phyloP scores from a whole-genome alignment of 176 grass and related monocot genomes.

The Pontederia crassipes region DNA sequence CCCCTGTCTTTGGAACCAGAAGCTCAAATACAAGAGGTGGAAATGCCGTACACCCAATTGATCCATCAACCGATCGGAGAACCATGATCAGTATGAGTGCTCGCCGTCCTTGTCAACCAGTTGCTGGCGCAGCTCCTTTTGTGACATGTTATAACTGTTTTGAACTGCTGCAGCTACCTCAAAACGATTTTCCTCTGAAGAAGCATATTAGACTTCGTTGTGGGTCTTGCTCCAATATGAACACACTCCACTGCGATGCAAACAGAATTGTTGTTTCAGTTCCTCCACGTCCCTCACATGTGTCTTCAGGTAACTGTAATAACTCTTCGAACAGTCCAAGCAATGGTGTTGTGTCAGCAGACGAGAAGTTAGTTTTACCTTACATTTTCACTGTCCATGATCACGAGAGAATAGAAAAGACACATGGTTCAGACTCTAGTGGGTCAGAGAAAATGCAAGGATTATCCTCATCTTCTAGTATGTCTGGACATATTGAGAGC shows the following conservation, averaged over 20 bases:
- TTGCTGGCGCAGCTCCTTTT: slow-evolving; percentile 75
- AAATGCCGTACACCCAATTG: slow-evolving; percentile 2
- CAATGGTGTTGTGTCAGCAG: slow-evolving; percentile 9
- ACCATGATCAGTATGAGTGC: slow-evolving; percentile 40
- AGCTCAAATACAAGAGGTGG: slow-evolving; percentile 32
- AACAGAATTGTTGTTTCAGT: slow-evolving; percentile 43
- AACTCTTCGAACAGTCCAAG: slow-evolving; percentile 23
- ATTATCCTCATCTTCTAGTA: neutral
- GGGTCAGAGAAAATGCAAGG: slow-evolving; percentile 16
- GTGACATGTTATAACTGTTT: slow-evolving; percentile 78
- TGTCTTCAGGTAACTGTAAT: slow-evolving; percentile 31
- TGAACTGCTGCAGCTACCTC: slow-evolving; percentile 73
- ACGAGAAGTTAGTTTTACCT: slow-evolving; percentile 47
- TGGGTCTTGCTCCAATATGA: slow-evolving; percentile 72
- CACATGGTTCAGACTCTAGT: slow-evolving; percentile 34
- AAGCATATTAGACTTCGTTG: slow-evolving; percentile 65
- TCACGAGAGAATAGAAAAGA: slow-evolving; percentile 40
- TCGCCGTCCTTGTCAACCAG: slow-evolving; percentile 37
- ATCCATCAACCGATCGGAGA: slow-evolving; percentile 26
- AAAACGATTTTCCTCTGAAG: slow-evolving; percentile 23
- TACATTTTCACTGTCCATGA: slow-evolving; percentile 57
- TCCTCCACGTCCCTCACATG: slow-evolving; percentile 12
- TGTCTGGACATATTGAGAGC: slow-evolving; percentile 3
- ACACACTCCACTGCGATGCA: slow-evolving; percentile 55
- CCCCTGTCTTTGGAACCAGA: slow-evolving; percentile 27